Evolutionary conservation across 2,329 filamentous ascomycete genomes (phyloP).

Genomic region (Cytospora schulzeri): DNA sequence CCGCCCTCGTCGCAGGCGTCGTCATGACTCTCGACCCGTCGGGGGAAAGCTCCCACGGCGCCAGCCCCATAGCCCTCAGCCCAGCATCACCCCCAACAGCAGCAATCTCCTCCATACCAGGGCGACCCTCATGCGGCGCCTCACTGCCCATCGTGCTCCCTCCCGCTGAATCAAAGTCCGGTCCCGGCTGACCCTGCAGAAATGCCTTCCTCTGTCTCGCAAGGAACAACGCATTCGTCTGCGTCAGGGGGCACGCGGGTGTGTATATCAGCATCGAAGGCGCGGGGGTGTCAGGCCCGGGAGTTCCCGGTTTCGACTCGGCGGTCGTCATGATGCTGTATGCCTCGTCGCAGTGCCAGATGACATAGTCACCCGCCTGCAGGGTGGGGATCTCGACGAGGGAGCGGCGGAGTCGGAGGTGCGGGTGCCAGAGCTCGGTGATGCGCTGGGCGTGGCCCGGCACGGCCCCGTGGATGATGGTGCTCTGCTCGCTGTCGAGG

Average conservation of each 20-base stretch:
- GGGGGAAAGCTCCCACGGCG: constrained; percentile 47
- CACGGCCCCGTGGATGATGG: constrained; percentile 60
- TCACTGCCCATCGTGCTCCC: constrained; percentile 54
- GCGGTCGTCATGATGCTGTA: constrained; percentile 54
- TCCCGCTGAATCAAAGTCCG: constrained; percentile 58
- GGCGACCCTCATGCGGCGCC: constrained; percentile 50
- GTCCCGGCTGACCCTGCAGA: constrained; percentile 54
- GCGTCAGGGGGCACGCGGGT: constrained; percentile 57
- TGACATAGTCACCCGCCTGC: constrained; percentile 58
- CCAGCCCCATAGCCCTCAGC: constrained; percentile 60
- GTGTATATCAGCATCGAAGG: constrained; percentile 56
- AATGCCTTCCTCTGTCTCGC: constrained; percentile 61
- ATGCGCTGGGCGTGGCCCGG: constrained; percentile 60
- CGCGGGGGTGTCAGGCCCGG: constrained; percentile 35
- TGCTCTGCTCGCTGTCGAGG: constrained; percentile 52
- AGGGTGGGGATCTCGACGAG: constrained; percentile 58
- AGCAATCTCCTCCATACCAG: constrained; percentile 54
- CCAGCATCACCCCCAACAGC: constrained; percentile 53
- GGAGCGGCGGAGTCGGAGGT: constrained; percentile 54
- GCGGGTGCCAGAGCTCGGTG: constrained; percentile 60
- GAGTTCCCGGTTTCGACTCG: constrained; percentile 38
- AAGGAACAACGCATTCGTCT: constrained; percentile 60
- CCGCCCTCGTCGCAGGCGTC: constrained; percentile 39
- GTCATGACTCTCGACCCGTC: constrained; percentile 39
- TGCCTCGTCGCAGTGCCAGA: constrained; percentile 61